phyloP scores from a whole-genome alignment of 257 asterid genomes.

The Fraxinus cuspidata region DNA sequence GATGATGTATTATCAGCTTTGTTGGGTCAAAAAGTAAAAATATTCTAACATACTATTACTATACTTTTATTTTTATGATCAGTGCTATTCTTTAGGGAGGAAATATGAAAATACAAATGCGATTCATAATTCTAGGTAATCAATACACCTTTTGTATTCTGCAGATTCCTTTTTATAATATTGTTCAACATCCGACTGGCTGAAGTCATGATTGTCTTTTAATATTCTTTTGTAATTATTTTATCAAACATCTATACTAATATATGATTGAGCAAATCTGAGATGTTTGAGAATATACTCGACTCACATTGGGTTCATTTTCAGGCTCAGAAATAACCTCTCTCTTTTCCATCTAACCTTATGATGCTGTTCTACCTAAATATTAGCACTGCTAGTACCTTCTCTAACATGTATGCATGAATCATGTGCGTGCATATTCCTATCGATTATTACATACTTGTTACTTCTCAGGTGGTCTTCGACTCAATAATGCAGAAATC shows the following conservation, averaged over 20 bases:
- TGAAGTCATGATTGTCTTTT: background rate
- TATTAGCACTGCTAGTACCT: background rate
- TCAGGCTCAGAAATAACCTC: background rate
- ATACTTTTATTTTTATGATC: too few relatives aligned
- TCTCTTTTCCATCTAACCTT: too few relatives aligned
- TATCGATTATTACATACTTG: constrained; percentile 9
- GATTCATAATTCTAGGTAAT: too few relatives aligned
- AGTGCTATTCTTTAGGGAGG: too few relatives aligned
- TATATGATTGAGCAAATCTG: too few relatives aligned
- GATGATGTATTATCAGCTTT: background rate
- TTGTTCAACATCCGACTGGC: background rate
- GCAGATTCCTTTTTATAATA: too few relatives aligned
- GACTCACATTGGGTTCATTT: background rate
- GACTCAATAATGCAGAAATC: constrained; percentile 39
- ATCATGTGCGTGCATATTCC: background rate
- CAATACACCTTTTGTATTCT: too few relatives aligned
- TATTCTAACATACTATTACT: too few relatives aligned
- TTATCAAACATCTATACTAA: background rate
- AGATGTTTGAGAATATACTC: too few relatives aligned
- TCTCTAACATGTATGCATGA: background rate
- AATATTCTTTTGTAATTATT: background rate
- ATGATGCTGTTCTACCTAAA: too few relatives aligned
- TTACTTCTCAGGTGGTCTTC: constrained; percentile 48
- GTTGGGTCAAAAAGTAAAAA: background rate
- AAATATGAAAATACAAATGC: too few relatives aligned